These are phyloP conservation scores for Hypholoma fasciculare DNA, from an alignment of 768 basidiomycete species.

Conservation along the genomic window DNA sequence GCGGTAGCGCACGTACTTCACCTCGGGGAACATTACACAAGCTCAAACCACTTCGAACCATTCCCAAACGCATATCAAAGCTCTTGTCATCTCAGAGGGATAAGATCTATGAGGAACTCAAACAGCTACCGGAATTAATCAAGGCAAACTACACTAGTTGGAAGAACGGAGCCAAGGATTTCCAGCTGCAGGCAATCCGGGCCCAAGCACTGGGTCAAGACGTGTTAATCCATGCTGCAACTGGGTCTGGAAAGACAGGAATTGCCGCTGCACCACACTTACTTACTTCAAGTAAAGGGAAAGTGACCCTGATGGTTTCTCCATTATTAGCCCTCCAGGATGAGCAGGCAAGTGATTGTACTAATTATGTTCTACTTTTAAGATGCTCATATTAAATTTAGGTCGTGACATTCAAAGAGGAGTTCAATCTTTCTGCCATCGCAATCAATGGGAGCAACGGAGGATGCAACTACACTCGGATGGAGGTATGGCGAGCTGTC, in stretches of 20 bases:
- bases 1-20: no score
- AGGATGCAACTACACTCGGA: slow-evolving; percentile 21
- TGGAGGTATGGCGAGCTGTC: no score
- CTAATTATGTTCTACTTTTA: no score
- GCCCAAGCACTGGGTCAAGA: slow-evolving; percentile 31
- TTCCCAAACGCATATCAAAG: no score
- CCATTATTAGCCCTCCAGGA: slow-evolving; percentile 32
- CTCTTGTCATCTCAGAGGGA: no score
- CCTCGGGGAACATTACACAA: no score
- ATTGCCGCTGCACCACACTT: slow-evolving; percentile 39
- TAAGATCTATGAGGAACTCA: no score
- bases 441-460: slow-evolving; percentile 32
- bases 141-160: no score
- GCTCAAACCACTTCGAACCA: no score
- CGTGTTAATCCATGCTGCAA: slow-evolving; percentile 36
- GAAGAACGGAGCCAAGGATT: no score
- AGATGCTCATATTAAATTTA: no score
- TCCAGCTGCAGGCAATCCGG: slow-evolving; percentile 28
- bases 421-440: slow-evolving; percentile 28
- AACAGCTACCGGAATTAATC: no score
- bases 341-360: slow-evolving; percentile 23
- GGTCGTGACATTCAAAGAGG: slow-evolving; percentile 28
- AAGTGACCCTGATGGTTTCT: slow-evolving; percentile 35
- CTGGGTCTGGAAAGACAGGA: slow-evolving; percentile 38
- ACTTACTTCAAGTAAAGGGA: slow-evolving; percentile 21